Percentiles rank a stretch among this genome's conserved stretches.
Evolutionary conservation across 1,139 yeast species (phyloP).

Genomic region (Yamadazyma sp.): DNA sequence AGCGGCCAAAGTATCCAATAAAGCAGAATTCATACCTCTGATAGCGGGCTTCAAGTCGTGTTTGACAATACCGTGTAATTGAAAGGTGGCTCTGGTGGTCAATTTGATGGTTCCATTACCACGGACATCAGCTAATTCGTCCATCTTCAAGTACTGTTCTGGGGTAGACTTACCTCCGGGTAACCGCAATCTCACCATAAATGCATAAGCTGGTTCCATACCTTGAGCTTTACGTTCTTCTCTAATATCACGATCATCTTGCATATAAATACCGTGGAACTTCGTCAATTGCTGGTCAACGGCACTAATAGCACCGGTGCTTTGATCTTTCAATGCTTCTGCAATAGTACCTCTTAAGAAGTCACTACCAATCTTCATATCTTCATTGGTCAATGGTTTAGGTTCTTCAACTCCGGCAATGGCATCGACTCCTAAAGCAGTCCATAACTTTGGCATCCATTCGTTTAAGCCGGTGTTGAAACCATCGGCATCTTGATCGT

Average conservation of each 20-base stretch:
- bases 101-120: slow-evolving; percentile 94
- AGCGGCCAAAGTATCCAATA: slow-evolving; percentile 94
- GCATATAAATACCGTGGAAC: slow-evolving; percentile 98
- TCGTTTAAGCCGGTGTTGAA: slow-evolving; percentile 82
- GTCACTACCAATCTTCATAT: slow-evolving; percentile 84
- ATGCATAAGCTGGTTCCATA: slow-evolving; percentile 90
- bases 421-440: slow-evolving; percentile 81
- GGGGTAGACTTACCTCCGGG: slow-evolving; percentile 94
- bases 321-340: slow-evolving; percentile 75
- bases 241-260: slow-evolving; percentile 95
- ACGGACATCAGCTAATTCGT: slow-evolving; percentile 73
- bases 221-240: slow-evolving; percentile 92
- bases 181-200: slow-evolving; percentile 94
- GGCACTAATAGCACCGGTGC: slow-evolving; percentile 93
- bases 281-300: slow-evolving; percentile 92
- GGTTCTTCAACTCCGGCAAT: slow-evolving; percentile 91
- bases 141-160: slow-evolving; percentile 82
- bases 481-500: slow-evolving; percentile 97
- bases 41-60: slow-evolving; percentile 87
- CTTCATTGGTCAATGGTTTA: slow-evolving; percentile 93
- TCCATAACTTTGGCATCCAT: slow-evolving; percentile 89
- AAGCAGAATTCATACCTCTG: slow-evolving; percentile 86
- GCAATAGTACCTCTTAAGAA: slow-evolving; percentile 92
- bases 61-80: slow-evolving; percentile 92
- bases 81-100: slow-evolving; percentile 97